Percentiles rank a stretch among this genome's conserved stretches.
Conservation (phyloP, 371 early-diverging fungal species). For the Mortierella sp. region DNA sequence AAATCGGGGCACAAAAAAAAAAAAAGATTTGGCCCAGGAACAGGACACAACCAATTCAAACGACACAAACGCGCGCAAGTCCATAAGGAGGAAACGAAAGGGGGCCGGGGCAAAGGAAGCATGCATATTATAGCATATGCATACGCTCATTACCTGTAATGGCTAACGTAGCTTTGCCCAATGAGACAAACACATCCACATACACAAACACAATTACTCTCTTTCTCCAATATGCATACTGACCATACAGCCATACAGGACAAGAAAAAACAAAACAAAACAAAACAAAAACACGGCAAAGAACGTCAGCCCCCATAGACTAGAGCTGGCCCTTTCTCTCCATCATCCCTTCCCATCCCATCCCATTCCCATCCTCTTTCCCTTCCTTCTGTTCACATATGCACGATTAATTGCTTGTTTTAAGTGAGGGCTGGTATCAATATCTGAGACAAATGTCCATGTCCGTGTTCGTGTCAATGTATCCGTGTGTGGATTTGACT, state of each 20-base stretch:
- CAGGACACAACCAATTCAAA: background rate
- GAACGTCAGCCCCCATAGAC: background rate
- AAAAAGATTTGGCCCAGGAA: background rate
- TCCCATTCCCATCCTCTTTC: background rate
- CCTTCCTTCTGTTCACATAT: background rate
- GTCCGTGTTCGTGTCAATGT: too few relatives aligned
- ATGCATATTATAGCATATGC: conserved; percentile 2
- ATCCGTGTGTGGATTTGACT: too few relatives aligned
- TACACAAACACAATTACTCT: background rate
- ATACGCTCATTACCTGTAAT: background rate
- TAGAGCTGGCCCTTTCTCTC: background rate
- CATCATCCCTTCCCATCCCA: background rate
- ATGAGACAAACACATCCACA: background rate
- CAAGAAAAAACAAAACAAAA: too few relatives aligned
- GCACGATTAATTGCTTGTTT: conserved; percentile 6
- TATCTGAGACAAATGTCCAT: too few relatives aligned
- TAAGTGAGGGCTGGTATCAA: background rate
- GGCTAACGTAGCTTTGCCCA: conserved; percentile 1
- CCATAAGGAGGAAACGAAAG: conserved; percentile 8
- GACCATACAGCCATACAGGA: background rate
- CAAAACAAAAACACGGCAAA: background rate
- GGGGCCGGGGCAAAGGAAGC: conserved; percentile 16
- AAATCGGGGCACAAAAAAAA: background rate
- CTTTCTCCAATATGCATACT: background rate
- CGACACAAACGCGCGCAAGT: background rate